phyloP scores from a whole-genome alignment of 306 rosid genomes.

The Gillenia trifoliata region DNA sequence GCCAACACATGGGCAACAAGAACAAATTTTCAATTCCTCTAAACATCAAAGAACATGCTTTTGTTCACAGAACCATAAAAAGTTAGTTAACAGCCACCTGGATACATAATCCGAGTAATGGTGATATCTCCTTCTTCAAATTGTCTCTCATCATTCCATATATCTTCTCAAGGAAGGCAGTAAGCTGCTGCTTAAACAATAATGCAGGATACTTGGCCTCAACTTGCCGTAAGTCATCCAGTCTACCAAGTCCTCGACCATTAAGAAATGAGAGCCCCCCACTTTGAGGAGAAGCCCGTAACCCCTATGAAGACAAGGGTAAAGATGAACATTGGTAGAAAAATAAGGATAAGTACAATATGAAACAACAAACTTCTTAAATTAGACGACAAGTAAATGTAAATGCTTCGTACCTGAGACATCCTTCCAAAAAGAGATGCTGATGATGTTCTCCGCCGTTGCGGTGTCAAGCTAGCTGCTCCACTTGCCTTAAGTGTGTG shows the following conservation, averaged over 20 bases:
- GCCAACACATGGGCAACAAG: background rate
- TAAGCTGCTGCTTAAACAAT: conserved; percentile 97
- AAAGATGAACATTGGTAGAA: conserved; percentile 8
- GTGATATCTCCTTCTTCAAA: conserved; percentile 96
- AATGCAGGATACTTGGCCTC: conserved; percentile 99
- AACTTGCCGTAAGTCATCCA: conserved; percentile 95
- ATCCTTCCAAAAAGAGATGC: conserved; percentile 97
- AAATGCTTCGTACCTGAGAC: conserved; percentile 76
- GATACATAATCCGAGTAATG: conserved; percentile 90
- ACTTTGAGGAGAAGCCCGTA: conserved; percentile 91
- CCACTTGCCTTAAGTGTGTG: conserved; percentile 99
- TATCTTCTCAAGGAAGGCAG: conserved; percentile 97
- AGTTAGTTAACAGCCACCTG: conserved; percentile 51
- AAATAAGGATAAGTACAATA: conserved; percentile 16
- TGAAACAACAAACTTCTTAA: conserved; percentile 6
- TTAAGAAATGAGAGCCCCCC: conserved; percentile 84
- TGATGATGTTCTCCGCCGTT: conserved; percentile 85
- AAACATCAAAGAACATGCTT: background rate
- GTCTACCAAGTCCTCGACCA: conserved; percentile 81
- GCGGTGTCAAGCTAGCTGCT: conserved; percentile 99
- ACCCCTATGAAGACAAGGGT: conserved; percentile 51
- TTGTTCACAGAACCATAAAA: background rate
- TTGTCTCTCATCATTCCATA: conserved; percentile 98
- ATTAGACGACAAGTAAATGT: conserved; percentile 13
- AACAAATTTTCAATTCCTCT: background rate